These are phyloP conservation scores for Babesia ovis DNA, from an alignment of 169 alveolate species.

Conservation along the genomic window DNA sequence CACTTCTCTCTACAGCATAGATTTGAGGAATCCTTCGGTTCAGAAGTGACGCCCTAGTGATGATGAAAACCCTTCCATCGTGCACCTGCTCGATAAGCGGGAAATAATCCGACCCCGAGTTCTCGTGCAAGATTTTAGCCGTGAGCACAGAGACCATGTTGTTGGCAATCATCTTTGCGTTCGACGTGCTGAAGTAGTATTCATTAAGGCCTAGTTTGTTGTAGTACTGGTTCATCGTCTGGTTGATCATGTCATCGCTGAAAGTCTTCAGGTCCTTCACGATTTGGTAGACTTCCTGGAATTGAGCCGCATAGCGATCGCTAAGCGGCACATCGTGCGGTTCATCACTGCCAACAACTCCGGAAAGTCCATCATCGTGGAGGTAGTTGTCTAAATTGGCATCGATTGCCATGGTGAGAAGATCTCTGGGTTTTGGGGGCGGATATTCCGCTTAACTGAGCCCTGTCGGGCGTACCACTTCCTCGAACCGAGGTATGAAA, in stretches of 20 bases:
- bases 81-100: slow-evolving; percentile 78
- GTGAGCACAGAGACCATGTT: slow-evolving; percentile 81
- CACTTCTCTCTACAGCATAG: slow-evolving; percentile 75
- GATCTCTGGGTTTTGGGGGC: not conserved
- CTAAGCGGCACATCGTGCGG: slow-evolving; percentile 36
- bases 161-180: slow-evolving; percentile 76
- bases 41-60: slow-evolving; percentile 75
- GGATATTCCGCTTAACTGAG: not conserved
- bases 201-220: slow-evolving; percentile 79
- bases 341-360: slow-evolving; percentile 24
- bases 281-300: slow-evolving; percentile 45
- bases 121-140: slow-evolving; percentile 78
- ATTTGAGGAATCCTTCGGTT: slow-evolving; percentile 75
- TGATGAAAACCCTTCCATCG: slow-evolving; percentile 71
- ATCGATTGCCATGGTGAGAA: not conserved
- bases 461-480: not conserved
- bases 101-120: slow-evolving; percentile 76
- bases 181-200: slow-evolving; percentile 79
- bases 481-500: not conserved
- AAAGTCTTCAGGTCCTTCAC: slow-evolving; percentile 54
- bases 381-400: slow-evolving; percentile 29
- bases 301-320: slow-evolving; percentile 57
- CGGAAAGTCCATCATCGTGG: slow-evolving; percentile 56
- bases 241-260: slow-evolving; percentile 64
- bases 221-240: slow-evolving; percentile 76